Conservation (phyloP, 371 early-diverging fungal genomes). For the Umbelopsis sp. region DNA sequence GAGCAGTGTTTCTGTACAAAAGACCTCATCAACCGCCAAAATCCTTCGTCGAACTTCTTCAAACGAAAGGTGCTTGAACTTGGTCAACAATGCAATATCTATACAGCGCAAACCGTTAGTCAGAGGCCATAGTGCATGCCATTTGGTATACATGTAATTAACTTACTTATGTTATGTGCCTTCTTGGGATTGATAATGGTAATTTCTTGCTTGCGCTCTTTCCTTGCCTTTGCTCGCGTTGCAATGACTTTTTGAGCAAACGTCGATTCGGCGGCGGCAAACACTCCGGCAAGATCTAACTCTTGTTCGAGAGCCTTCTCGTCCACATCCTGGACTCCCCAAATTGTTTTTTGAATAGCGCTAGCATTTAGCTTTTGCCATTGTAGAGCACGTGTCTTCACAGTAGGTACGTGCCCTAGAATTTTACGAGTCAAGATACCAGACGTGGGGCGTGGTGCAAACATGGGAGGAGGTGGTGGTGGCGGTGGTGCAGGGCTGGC, state of each 20-base stretch:
- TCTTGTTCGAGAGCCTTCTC: slow-evolving; percentile 59
- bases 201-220: slow-evolving; percentile 53
- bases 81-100: slow-evolving; percentile 74
- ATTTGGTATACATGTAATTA: slow-evolving; percentile 3
- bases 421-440: slow-evolving; percentile 55
- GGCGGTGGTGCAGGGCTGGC: slow-evolving; percentile 26
- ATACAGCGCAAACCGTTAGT: slow-evolving; percentile 6
- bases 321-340: slow-evolving; percentile 54
- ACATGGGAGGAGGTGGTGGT: slow-evolving; percentile 40
- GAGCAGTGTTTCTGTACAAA: slow-evolving; percentile 70
- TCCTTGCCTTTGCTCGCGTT: slow-evolving; percentile 35
- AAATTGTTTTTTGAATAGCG: slow-evolving; percentile 61
- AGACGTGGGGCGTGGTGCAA: slow-evolving; percentile 41
- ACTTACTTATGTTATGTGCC: slow-evolving; percentile 76
- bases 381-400: slow-evolving; percentile 82
- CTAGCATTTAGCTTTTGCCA: slow-evolving; percentile 84
- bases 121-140: too few species aligned
- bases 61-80: slow-evolving; percentile 66
- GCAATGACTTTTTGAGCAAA: slow-evolving; percentile 75
- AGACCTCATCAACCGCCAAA: slow-evolving; percentile 61
- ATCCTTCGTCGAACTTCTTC: slow-evolving; percentile 63
- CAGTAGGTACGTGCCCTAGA: slow-evolving; percentile 65
- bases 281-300: slow-evolving; percentile 59
- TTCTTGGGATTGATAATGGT: slow-evolving; percentile 76
- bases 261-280: slow-evolving; percentile 70